phyloP scores from a whole-genome alignment of 805 yeast genomes.

The Metschnikowia corniflorae region DNA sequence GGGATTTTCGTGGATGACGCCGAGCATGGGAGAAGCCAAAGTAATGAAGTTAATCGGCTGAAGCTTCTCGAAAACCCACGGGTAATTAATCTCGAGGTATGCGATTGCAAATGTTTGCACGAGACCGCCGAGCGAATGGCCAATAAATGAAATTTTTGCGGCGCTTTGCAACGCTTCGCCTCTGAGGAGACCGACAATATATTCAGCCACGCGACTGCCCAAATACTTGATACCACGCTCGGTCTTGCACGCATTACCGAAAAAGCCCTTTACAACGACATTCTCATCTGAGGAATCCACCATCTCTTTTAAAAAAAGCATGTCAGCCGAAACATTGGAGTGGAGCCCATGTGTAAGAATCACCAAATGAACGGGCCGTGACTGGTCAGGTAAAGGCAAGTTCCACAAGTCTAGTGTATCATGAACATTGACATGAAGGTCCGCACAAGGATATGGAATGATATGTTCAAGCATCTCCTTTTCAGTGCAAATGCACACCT shows the following conservation, averaged over 20 bases:
- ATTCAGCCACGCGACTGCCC: conserved; percentile 79
- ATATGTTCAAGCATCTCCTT: conserved; percentile 26
- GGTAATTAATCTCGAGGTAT: conserved; percentile 63
- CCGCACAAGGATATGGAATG: conserved; percentile 20
- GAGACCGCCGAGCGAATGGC: conserved; percentile 92
- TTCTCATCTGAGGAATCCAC: conserved; percentile 64
- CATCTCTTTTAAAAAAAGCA: conserved; percentile 81
- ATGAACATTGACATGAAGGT: conserved; percentile 47
- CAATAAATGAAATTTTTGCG: conserved; percentile 74
- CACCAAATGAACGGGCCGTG: conserved; percentile 74
- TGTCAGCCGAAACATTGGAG: conserved; percentile 85
- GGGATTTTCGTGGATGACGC: conserved; percentile 86
- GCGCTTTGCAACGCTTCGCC: conserved; percentile 41
- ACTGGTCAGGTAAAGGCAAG: conserved; percentile 46
- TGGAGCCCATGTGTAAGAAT: conserved; percentile 89
- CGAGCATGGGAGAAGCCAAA: conserved; percentile 85
- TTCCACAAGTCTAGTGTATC: conserved; percentile 77
- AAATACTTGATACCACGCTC: conserved; percentile 82
- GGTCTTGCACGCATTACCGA: conserved; percentile 82
- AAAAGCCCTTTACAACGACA: conserved; percentile 76
- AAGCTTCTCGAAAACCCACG: conserved; percentile 62
- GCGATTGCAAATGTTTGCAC: conserved; percentile 90
- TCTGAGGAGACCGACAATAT: conserved; percentile 53
- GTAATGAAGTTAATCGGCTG: conserved; percentile 78
- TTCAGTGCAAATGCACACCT: conserved; percentile 43